Conservation (phyloP, 2,329 filamentous ascomycete species). For the Pseudophaeomoniella oleicola region DNA sequence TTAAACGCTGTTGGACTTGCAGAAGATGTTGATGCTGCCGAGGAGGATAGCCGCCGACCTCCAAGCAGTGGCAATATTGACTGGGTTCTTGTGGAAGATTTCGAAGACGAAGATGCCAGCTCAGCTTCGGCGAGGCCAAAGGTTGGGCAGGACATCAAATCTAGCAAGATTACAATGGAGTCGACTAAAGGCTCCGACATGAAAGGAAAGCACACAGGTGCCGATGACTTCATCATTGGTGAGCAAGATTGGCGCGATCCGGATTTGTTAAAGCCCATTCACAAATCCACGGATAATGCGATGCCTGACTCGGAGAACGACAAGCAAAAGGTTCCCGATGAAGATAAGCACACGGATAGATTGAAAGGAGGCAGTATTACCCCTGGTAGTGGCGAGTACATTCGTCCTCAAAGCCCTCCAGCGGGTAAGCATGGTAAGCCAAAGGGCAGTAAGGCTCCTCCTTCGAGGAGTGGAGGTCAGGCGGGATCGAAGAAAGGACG, state of each 20-base stretch:
- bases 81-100: constrained; percentile 57
- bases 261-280: constrained; percentile 43
- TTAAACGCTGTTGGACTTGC: constrained; percentile 24
- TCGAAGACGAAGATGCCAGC: constrained; percentile 31
- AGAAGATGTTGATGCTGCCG: constrained; percentile 11
- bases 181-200: constrained; percentile 14
- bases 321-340: constrained; percentile 3
- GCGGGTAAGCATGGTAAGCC: constrained; percentile 10
- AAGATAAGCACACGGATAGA: constrained; percentile 12
- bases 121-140: constrained; percentile 5
- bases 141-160: constrained; percentile 13
- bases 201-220: constrained; percentile 5
- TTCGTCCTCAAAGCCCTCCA: constrained; percentile 17
- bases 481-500: constrained; percentile 17
- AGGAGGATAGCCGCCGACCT: constrained; percentile 44
- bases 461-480: constrained; percentile 5
- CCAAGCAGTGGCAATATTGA: constrained; percentile 61
- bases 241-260: constrained; percentile 78
- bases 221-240: constrained; percentile 64
- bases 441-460: constrained; percentile 3
- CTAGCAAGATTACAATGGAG: constrained; percentile 12
- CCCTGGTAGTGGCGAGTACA: constrained; percentile 59
- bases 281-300: constrained; percentile 2
- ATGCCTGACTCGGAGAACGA: too few species aligned
- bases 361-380: constrained; percentile 54